Conservation (phyloP, 2,329 filamentous ascomycete species). For the Pseudogymnoascus sp. region DNA sequence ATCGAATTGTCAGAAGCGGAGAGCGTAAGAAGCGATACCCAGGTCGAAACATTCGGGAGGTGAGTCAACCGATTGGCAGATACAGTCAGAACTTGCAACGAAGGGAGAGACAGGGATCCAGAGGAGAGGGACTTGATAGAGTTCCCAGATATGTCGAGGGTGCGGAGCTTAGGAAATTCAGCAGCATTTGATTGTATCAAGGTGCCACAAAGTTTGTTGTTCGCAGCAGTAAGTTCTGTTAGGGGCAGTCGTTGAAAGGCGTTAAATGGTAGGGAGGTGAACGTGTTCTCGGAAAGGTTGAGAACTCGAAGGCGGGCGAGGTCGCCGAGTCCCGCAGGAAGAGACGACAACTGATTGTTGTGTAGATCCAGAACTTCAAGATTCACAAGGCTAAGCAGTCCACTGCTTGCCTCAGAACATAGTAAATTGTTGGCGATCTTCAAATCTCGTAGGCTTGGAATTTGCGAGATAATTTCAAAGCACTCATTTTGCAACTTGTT, state of each 20-base stretch:
- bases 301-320: slow-evolving; percentile 65
- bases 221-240: slow-evolving; percentile 65
- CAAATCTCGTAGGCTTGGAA: slow-evolving; percentile 67
- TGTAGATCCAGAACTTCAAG: slow-evolving; percentile 79
- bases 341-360: slow-evolving; percentile 65
- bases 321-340: slow-evolving; percentile 62
- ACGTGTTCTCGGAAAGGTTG: slow-evolving; percentile 72
- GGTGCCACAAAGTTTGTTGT: slow-evolving; percentile 69
- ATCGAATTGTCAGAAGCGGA: slow-evolving; percentile 78
- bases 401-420: slow-evolving; percentile 57
- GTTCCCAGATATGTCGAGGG: slow-evolving; percentile 72
- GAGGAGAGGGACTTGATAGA: slow-evolving; percentile 43
- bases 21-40: slow-evolving; percentile 66
- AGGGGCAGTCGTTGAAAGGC: slow-evolving; percentile 61
- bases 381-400: slow-evolving; percentile 56
- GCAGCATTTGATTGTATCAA: slow-evolving; percentile 59
- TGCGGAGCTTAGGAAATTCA: slow-evolving; percentile 58
- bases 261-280: slow-evolving; percentile 65
- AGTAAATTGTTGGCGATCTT: slow-evolving; percentile 74
- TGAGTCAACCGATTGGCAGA: slow-evolving; percentile 70
- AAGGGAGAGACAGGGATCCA: slow-evolving; percentile 46
- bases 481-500: slow-evolving; percentile 71
- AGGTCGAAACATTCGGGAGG: slow-evolving; percentile 68
- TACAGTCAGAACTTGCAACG: slow-evolving; percentile 66
- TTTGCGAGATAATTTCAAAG: slow-evolving; percentile 67